Percentiles rank a stretch among this genome's conserved stretches.
phyloP scores from a whole-genome alignment of 805 yeast species.

The Peterozyma xylosa region DNA sequence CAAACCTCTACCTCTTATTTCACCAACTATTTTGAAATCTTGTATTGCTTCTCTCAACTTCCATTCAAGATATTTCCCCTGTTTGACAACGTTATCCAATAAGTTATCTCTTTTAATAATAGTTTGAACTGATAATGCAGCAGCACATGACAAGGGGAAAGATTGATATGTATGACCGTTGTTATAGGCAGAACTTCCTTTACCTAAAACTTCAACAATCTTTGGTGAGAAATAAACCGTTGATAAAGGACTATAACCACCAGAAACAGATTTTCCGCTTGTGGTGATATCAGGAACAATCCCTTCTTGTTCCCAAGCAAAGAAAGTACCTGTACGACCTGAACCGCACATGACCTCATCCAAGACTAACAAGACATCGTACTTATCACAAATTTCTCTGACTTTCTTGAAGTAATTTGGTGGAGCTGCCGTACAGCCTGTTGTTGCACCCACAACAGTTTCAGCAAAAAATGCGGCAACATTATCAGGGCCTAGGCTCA shows the following conservation, averaged over 20 bases:
- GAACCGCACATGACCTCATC: constrained; percentile 54
- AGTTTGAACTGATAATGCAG: constrained; percentile 38
- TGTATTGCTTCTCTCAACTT: constrained; percentile 27
- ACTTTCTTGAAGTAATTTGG: constrained; percentile 30
- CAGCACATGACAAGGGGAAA: constrained; percentile 37
- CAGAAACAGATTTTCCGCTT: constrained; percentile 41
- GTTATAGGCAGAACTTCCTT: constrained; percentile 29
- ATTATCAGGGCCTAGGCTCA: constrained; percentile 15
- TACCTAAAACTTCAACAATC: constrained; percentile 25
- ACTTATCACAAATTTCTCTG: constrained; percentile 37
- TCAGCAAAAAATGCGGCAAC: constrained; percentile 18
- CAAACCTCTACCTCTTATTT: constrained; percentile 57
- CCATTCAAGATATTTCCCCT: constrained; percentile 34
- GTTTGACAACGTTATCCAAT: constrained; percentile 33
- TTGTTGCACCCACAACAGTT: constrained; percentile 17
- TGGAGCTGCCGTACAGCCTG: constrained; percentile 12
- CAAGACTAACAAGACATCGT: constrained; percentile 35
- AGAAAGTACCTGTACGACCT: constrained; percentile 39
- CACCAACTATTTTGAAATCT: constrained; percentile 38
- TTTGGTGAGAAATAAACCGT: constrained; percentile 35
- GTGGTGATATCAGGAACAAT: constrained; percentile 40
- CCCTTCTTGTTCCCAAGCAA: constrained; percentile 35
- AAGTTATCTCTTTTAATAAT: constrained; percentile 25
- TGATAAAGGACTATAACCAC: constrained; percentile 43
- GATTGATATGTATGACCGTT: constrained; percentile 47